phyloP scores from a whole-genome alignment of 2,329 filamentous ascomycete species.

The Sarocladiaceae sp. region DNA sequence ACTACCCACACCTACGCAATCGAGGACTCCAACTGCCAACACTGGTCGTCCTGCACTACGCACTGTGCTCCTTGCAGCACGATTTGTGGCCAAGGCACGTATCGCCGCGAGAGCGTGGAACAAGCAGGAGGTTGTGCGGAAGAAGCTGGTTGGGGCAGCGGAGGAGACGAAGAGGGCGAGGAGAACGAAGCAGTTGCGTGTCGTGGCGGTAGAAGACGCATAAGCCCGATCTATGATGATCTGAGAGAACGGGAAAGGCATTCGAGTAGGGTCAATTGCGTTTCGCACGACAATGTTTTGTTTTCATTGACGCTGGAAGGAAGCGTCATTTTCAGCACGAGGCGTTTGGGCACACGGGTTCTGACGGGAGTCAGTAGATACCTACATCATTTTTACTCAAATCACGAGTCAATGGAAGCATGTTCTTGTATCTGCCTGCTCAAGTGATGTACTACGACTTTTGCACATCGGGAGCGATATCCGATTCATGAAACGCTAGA shows the following conservation, averaged over 20 bases:
- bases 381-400: not conserved
- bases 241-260: not conserved
- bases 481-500: no score
- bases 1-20: slow-evolving; percentile 19
- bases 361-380: slow-evolving; percentile 1
- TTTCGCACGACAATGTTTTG: no score
- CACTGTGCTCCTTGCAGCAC: slow-evolving; percentile 42
- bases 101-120: slow-evolving; percentile 45
- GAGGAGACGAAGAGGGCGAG: slow-evolving; percentile 42
- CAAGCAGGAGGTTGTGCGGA: slow-evolving; percentile 46
- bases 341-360: not conserved
- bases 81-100: slow-evolving; percentile 49
- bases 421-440: not conserved
- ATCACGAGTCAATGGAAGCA: no score
- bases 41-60: slow-evolving; percentile 29
- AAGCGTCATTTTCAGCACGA: not conserved
- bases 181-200: slow-evolving; percentile 34
- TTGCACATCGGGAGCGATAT: no score
- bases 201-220: slow-evolving; percentile 34
- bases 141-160: slow-evolving; percentile 43
- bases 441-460: no score
- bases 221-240: slow-evolving; percentile 6
- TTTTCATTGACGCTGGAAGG: not conserved
- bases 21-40: slow-evolving; percentile 10
- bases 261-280: no score